phyloP scores from a whole-genome alignment of 495 filamentous ascomycete genomes.

The Collariella sp. region DNA sequence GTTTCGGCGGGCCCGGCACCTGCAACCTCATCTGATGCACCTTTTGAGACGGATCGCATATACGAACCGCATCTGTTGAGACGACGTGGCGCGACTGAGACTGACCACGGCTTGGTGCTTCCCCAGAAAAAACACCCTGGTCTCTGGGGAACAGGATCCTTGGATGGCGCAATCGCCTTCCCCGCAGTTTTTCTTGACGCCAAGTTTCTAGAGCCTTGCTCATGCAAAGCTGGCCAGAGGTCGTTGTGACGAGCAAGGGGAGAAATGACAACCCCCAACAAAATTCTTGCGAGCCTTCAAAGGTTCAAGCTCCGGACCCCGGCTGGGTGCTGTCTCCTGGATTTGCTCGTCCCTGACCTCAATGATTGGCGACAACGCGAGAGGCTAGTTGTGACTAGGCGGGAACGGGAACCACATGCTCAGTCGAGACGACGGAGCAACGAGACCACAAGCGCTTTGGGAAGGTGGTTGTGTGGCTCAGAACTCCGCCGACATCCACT shows the following conservation, averaged over 20 bases:
- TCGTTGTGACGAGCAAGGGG: background rate
- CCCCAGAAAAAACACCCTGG: constrained; percentile 3
- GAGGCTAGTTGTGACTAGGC: no score
- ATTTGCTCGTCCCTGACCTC: no score
- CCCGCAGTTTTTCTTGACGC: background rate
- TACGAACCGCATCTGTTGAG: background rate
- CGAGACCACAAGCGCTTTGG: no score
- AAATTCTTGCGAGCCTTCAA: background rate
- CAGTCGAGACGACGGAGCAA: no score
- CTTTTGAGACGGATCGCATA: background rate
- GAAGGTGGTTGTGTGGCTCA: no score
- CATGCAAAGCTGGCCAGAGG: background rate
- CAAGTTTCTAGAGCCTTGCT: background rate
- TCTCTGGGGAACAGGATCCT: background rate
- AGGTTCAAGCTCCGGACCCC: background rate
- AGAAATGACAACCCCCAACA: background rate
- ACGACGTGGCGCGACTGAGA: background rate
- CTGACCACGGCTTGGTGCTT: background rate
- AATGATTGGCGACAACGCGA: no score
- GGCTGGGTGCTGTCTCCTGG: no score
- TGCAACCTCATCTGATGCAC: background rate
- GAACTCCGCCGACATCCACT: no score
- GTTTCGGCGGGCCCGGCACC: background rate
- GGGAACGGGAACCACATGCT: no score
- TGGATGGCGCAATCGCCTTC: constrained; percentile 5